Percentiles rank a stretch among this genome's conserved stretches.
Conservation (phyloP, 169 alveolate species). For the Plasmodium adleri region DNA sequence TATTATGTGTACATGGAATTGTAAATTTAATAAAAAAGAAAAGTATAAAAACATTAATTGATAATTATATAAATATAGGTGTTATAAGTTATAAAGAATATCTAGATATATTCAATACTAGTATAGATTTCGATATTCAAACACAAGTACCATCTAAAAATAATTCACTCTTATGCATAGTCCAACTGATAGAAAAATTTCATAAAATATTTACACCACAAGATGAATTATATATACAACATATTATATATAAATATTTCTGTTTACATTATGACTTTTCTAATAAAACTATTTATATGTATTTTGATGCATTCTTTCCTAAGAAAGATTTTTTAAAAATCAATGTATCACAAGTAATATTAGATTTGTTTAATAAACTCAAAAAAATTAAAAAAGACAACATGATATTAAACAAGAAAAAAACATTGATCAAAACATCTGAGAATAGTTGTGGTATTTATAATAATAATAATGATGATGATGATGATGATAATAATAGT, state of each 20-base stretch:
- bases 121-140: slow-evolving; percentile 74
- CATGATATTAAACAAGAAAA: slow-evolving; percentile 8
- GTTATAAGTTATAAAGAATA: slow-evolving; percentile 67
- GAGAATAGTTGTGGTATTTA: neutral
- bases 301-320: slow-evolving; percentile 76
- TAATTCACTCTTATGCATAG: slow-evolving; percentile 63
- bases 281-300: slow-evolving; percentile 72
- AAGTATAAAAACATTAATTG: slow-evolving; percentile 83
- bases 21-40: slow-evolving; percentile 86
- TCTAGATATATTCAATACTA: slow-evolving; percentile 74
- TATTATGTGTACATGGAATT: slow-evolving; percentile 85
- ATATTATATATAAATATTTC: slow-evolving; percentile 56
- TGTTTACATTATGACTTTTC: slow-evolving; percentile 71
- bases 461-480: neutral
- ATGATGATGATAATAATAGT: slow-evolving; percentile 38
- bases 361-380: slow-evolving; percentile 67
- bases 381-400: slow-evolving; percentile 71
- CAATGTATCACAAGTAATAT: slow-evolving; percentile 46
- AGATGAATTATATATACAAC: slow-evolving; percentile 63
- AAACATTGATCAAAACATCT: neutral
- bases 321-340: slow-evolving; percentile 29
- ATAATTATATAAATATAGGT: slow-evolving; percentile 84
- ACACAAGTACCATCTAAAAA: slow-evolving; percentile 74
- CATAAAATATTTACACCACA: slow-evolving; percentile 39
- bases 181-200: slow-evolving; percentile 69